Conservation (phyloP, 1,284 basidiomycete genomes). For the Phylloboletellus chloephorus region DNA sequence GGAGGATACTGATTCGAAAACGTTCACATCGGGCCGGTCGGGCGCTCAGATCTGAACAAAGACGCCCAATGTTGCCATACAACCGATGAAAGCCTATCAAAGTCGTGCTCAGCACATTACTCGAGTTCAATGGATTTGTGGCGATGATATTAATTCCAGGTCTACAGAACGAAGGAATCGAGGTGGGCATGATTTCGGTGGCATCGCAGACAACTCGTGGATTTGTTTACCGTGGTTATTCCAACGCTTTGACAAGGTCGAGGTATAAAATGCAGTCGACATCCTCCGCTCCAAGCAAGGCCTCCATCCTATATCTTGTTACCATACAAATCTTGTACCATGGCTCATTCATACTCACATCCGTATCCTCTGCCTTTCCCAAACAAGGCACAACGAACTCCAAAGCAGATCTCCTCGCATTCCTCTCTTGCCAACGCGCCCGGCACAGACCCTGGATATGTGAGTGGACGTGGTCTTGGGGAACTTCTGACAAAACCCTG, state of each 20-base stretch:
- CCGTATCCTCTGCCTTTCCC: constrained; percentile 24
- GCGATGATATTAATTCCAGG: constrained; percentile 3
- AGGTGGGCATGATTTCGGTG: constrained; percentile 1
- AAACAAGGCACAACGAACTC: constrained; percentile 14
- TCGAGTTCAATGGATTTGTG: constrained; percentile 5
- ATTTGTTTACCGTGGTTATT: background rate
- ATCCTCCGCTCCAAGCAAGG: constrained; percentile 1
- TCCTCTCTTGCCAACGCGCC: constrained; percentile 24
- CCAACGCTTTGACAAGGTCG: constrained; percentile 18
- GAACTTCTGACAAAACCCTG: background rate
- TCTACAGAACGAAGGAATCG: constrained; percentile 1
- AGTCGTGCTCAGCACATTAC: background rate
- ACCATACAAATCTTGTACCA: constrained; percentile 3
- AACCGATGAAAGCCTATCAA: background rate
- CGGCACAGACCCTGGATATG: constrained; percentile 11
- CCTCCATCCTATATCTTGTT: background rate
- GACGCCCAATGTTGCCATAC: constrained; percentile 8
- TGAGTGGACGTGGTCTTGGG: constrained; percentile 2
- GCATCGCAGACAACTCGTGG: constrained; percentile 5
- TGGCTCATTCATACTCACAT: constrained; percentile 9
- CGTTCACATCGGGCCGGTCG: background rate
- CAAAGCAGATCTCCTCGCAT: constrained; percentile 17
- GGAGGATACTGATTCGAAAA: background rate
- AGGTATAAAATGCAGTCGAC: constrained; percentile 20
- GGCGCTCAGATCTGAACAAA: background rate